Conservation (phyloP, 2,329 filamentous ascomycete species). For the Pyrenochaeta sp. region DNA sequence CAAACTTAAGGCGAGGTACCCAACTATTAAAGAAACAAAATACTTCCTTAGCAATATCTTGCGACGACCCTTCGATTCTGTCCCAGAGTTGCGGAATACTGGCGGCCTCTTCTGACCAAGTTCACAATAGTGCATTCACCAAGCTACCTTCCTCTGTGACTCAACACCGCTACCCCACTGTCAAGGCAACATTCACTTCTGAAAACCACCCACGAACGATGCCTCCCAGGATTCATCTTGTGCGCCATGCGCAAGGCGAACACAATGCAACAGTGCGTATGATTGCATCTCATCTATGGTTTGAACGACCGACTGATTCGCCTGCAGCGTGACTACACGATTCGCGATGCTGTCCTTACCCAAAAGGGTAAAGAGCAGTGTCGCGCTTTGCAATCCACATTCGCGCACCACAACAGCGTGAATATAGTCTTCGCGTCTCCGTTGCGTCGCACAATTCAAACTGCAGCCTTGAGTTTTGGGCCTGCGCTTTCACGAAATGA, state of each 20-base stretch:
- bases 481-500: conserved; percentile 49
- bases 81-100: no score
- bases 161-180: no score
- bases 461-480: conserved; percentile 74
- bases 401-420: conserved; percentile 67
- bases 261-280: conserved; percentile 68
- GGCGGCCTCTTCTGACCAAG: no score
- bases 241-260: conserved; percentile 66
- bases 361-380: conserved; percentile 80
- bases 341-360: conserved; percentile 83
- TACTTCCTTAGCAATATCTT: no score
- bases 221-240: no score
- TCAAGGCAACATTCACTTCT: no score
- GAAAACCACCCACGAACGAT: no score
- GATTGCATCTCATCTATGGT: background rate
- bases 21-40: no score
- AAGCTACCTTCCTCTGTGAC: no score
- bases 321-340: conserved; percentile 69
- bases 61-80: no score
- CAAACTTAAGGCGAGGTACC: no score
- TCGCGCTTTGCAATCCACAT: conserved; percentile 65
- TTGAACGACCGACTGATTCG: conserved; percentile 50
- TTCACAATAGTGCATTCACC: no score
- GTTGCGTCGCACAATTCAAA: conserved; percentile 81
- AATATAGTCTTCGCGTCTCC: conserved; percentile 80